Conservation (phyloP, 1,284 basidiomycete genomes). For the Inonotus obliquus region DNA sequence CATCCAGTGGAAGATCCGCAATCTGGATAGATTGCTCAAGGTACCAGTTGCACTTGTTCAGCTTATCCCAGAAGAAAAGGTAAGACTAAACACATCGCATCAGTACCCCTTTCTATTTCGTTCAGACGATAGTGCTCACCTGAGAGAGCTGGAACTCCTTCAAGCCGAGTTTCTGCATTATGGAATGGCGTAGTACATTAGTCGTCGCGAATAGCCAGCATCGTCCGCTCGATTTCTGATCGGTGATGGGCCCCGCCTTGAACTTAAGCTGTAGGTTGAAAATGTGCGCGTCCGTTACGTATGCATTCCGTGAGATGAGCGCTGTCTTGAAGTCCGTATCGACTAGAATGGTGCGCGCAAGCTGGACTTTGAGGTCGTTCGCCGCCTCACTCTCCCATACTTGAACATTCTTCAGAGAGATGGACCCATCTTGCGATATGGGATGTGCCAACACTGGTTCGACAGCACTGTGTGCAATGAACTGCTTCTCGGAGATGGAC, state of each 20-base stretch:
- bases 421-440: constrained; percentile 45
- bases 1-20: constrained; percentile 75
- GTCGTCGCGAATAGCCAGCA: constrained; percentile 95
- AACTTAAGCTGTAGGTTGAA: constrained; percentile 82
- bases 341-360: constrained; percentile 81
- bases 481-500: constrained; percentile 31
- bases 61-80: constrained; percentile 92
- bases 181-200: constrained; percentile 79
- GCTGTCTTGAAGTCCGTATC: constrained; percentile 68
- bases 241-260: constrained; percentile 79
- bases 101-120: not conserved
- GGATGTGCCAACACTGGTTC: constrained; percentile 22
- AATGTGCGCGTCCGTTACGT: constrained; percentile 69
- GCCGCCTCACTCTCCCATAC: constrained; percentile 61
- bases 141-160: constrained; percentile 89
- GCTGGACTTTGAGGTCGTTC: constrained; percentile 59
- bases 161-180: constrained; percentile 83
- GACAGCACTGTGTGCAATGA: constrained; percentile 21
- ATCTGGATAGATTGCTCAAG: constrained; percentile 86
- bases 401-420: constrained; percentile 52
- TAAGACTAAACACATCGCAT: constrained; percentile 52
- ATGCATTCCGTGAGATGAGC: constrained; percentile 61
- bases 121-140: constrained; percentile 33
- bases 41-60: constrained; percentile 95
- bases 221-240: constrained; percentile 82